Evolutionary conservation across 306 rosid species (phyloP).

Genomic region (Trifolium subterraneum): DNA sequence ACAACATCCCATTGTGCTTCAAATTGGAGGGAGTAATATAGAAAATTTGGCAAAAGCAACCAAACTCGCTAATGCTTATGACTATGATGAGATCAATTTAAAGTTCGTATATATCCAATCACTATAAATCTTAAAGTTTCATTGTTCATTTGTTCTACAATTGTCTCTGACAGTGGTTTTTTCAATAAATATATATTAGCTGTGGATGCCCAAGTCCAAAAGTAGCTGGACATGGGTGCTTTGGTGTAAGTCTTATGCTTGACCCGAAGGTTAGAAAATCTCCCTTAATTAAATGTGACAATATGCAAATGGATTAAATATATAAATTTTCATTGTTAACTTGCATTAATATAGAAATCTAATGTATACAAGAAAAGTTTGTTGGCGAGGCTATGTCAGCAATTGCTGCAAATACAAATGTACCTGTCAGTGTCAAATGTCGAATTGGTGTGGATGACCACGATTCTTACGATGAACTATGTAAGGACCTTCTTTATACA

Average conservation of each 20-base stretch:
- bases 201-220: constrained; percentile 97
- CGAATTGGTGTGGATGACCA: constrained; percentile 93
- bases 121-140: constrained; percentile 22
- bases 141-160: not conserved
- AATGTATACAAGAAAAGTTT: constrained; percentile 78
- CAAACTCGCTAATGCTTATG: constrained; percentile 73
- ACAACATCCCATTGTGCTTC: constrained; percentile 94
- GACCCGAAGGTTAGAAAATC: constrained; percentile 83
- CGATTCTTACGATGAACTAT: constrained; percentile 90
- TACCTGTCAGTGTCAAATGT: constrained; percentile 89
- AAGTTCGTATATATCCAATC: constrained; percentile 58
- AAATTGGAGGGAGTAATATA: constrained; percentile 90
- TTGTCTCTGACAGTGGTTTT: constrained; percentile 22
- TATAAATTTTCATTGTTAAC: constrained; percentile 31
- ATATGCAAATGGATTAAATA: constrained; percentile 25
- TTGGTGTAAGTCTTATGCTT: constrained; percentile 93
- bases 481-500: constrained; percentile 59
- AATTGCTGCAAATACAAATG: constrained; percentile 85
- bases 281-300: constrained; percentile 28
- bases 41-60: constrained; percentile 86
- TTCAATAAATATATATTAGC: constrained; percentile 42
- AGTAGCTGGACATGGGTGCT: constrained; percentile 99
- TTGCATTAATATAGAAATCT: constrained; percentile 56
- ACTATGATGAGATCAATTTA: constrained; percentile 90
- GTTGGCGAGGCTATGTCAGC: constrained; percentile 96